A percentile compares a stretch with the other conserved stretches of the same genome.
Evolutionary conservation across 23 red algal species (phyloP).

Genomic region (Gracilaria domingensis): DNA sequence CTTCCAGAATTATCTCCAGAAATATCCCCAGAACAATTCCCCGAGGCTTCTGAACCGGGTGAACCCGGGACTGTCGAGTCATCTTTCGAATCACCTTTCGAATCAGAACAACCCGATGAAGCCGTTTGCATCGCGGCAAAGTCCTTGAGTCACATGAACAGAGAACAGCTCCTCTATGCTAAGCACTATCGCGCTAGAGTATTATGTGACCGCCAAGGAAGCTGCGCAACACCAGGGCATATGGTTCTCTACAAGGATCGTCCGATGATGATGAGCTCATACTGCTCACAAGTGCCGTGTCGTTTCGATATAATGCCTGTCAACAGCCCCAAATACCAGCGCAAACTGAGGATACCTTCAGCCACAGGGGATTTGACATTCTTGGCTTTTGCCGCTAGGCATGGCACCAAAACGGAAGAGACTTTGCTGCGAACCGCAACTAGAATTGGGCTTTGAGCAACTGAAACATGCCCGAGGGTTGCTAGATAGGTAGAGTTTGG

Average conservation of each 20-base stretch:
- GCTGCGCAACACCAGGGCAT: constrained; percentile 18
- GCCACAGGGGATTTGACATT: not conserved
- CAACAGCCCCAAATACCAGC: not conserved
- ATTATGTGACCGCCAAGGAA: constrained; percentile 1
- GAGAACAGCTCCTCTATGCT: not conserved
- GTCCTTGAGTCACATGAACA: not conserved
- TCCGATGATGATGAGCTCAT: constrained; percentile 21
- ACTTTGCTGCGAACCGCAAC: not conserved
- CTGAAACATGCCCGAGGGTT: not conserved
- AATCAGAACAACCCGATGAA: not conserved
- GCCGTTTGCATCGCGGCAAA: constrained; percentile 19
- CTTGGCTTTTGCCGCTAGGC: not conserved
- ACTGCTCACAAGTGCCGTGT: not conserved
- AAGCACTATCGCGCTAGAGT: not conserved
- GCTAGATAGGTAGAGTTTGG: not conserved
- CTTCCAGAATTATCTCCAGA: not conserved
- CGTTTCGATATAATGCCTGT: not conserved
- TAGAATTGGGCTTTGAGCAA: constrained; percentile 8
- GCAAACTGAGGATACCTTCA: not conserved
- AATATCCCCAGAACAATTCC: not conserved
- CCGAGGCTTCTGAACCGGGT: not conserved
- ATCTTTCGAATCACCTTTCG: not conserved
- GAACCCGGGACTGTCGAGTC: not conserved
- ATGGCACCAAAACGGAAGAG: constrained; percentile 21
- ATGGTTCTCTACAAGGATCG: constrained; percentile 10